Base-by-base conservation (phyloP, 169 alveolate genomes). In the Toxoplasma gondii region DNA sequence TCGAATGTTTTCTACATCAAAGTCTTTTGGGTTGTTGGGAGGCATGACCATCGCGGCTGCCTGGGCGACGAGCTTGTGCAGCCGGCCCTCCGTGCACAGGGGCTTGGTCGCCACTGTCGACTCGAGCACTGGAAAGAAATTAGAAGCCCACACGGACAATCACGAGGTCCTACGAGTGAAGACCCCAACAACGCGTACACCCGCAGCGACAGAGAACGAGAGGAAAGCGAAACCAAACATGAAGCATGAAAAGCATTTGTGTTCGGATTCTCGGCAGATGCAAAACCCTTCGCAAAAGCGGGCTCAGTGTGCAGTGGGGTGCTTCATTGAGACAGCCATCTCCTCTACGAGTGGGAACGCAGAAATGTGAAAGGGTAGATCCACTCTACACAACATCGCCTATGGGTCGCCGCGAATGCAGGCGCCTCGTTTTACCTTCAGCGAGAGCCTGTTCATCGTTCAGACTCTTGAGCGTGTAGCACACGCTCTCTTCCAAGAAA, bases 1-100 rank as follows among this genome's bases (percentile, higher is more conserved):
- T 88, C 99, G 98, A 24, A 99, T 98, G 96, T 98, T 98, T 95
- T 99, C 99, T 44, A 98, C 98, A 97, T 99, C 99, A 94, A 99
- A 99, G 43, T 96, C 96, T 88, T 91, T 92, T 4, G 81, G 83
- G 95, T 74, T 99, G 64, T 88, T 86, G 39, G 96, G 96, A 5
- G 96, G 96, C 96, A 93, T 92, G 74, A 94, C 96, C 39, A 92
- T 78, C 41, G 93, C 81, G 39, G 94, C 93, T 34, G 97, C 96
- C 49, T 91, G 38, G 9, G 96, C 95, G 44, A 95, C 88, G 41
- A 84, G 94, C 87, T 67, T 67, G 34, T 95, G 87, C 43, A 96
- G 92, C n/a, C 93, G 94, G 45, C 95, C 96, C 83, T 95, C 97
- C 45, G 93, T 88, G 84, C 97, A 96, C 43, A 92, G 54, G 93